phyloP scores from a whole-genome alignment of 257 asterid genomes.

The Nicotiana benthamiana region DNA sequence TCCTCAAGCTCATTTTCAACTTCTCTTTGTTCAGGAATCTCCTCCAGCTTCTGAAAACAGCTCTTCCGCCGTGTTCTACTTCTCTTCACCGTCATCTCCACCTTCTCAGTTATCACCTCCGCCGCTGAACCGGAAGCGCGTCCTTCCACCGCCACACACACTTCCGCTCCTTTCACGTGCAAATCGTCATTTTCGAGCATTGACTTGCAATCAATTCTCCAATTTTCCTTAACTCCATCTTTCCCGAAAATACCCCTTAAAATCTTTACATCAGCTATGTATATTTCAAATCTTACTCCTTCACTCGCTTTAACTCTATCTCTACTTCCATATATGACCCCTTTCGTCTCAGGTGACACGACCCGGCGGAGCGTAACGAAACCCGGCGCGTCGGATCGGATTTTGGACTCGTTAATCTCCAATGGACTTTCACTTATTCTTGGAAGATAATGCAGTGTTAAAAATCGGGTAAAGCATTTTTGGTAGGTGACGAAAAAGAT shows the following conservation, averaged over 20 bases:
- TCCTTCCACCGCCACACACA: slow-evolving; percentile 52
- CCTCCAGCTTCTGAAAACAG: slow-evolving; percentile 43
- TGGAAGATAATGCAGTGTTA: slow-evolving; percentile 61
- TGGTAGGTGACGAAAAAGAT: slow-evolving; percentile 11
- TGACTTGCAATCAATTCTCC: slow-evolving; percentile 58
- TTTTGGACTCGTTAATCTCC: slow-evolving; percentile 41
- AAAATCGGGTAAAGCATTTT: slow-evolving; percentile 20
- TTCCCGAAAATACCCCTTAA: slow-evolving; percentile 54
- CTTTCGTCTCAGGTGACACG: slow-evolving; percentile 8
- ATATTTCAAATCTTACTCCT: slow-evolving; percentile 59
- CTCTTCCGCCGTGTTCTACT: slow-evolving; percentile 15
- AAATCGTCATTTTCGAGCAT: slow-evolving; percentile 19
- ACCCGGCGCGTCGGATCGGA: slow-evolving; percentile 52
- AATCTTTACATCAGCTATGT: slow-evolving; percentile 35
- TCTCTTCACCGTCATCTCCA: slow-evolving; percentile 30
- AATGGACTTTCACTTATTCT: slow-evolving; percentile 47
- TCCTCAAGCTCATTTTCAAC: slow-evolving; percentile 23
- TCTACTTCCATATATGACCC: slow-evolving; percentile 35
- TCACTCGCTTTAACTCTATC: slow-evolving; percentile 47
- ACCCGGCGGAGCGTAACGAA: slow-evolving; percentile 65
- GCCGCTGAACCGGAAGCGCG: slow-evolving; percentile 12
- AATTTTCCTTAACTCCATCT: slow-evolving; percentile 28
- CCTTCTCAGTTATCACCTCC: slow-evolving; percentile 16
- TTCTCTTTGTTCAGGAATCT: slow-evolving; percentile 70
- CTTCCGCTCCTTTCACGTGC: slow-evolving; percentile 33